phyloP scores from a whole-genome alignment of 1,284 basidiomycete species.

The Flammula alnicola region DNA sequence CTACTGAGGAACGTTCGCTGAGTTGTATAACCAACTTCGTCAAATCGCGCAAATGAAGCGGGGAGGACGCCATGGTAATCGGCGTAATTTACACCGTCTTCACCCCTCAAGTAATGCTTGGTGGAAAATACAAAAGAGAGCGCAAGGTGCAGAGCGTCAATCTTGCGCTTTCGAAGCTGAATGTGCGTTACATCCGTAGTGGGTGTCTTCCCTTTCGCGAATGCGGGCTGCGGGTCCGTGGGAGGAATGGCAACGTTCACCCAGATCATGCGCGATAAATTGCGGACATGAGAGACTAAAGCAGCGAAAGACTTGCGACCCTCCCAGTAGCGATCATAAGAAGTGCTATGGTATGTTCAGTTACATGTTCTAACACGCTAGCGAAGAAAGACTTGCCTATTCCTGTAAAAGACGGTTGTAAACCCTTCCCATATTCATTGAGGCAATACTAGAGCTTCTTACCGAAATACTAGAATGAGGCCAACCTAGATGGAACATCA shows the following conservation, averaged over 20 bases:
- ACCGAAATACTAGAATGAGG: slow-evolving; percentile 80
- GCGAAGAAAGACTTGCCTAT: slow-evolving; percentile 34
- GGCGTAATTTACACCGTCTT: slow-evolving; percentile 69
- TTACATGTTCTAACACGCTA: slow-evolving; percentile 3
- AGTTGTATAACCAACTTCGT: slow-evolving; percentile 44
- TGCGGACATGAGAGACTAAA: slow-evolving; percentile 61
- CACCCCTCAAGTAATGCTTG: slow-evolving; percentile 79
- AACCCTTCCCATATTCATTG: background rate
- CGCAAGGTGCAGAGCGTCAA: slow-evolving; percentile 69
- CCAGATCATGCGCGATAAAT: slow-evolving; percentile 67
- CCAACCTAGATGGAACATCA: slow-evolving; percentile 54
- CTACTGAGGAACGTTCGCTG: slow-evolving; percentile 33
- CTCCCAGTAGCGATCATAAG: slow-evolving; percentile 84
- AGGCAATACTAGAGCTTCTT: slow-evolving; percentile 7
- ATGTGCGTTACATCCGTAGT: slow-evolving; percentile 49
- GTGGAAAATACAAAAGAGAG: slow-evolving; percentile 71
- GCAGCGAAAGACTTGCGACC: slow-evolving; percentile 83
- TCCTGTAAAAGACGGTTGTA: slow-evolving; percentile 33
- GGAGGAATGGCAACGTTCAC: slow-evolving; percentile 75
- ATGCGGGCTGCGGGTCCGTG: slow-evolving; percentile 44
- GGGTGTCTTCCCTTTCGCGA: slow-evolving; percentile 55
- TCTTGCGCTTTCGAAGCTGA: slow-evolving; percentile 73
- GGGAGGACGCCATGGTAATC: slow-evolving; percentile 76
- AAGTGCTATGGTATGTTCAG: slow-evolving; percentile 52
- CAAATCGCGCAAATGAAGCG: slow-evolving; percentile 52